Evolutionary conservation across 192 early-diverging fungal genomes (phyloP).

Genomic region (Entomortierella parvispora): DNA sequence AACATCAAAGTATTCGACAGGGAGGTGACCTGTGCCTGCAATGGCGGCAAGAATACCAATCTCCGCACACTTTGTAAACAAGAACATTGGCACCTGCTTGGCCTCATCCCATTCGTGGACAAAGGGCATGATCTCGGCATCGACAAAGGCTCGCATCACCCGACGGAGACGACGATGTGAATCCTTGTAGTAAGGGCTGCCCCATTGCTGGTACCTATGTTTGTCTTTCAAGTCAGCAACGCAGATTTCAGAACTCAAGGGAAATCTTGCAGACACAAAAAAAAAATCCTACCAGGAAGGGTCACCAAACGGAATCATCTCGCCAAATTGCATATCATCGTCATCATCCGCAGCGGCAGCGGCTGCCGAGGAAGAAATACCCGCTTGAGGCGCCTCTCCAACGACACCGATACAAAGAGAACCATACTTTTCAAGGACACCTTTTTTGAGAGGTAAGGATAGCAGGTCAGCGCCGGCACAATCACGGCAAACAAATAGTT

Average conservation of each 20-base stretch:
- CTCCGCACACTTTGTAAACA: constrained; percentile 78
- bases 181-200: constrained; percentile 85
- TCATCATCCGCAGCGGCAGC: constrained; percentile 37
- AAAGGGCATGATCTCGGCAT: constrained; percentile 80
- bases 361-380: constrained; percentile 19
- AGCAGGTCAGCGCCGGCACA: background rate
- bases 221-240: no score
- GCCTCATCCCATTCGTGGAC: constrained; percentile 87
- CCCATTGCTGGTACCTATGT: constrained; percentile 62
- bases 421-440: constrained; percentile 71
- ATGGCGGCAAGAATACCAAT: constrained; percentile 75
- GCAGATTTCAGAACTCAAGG: background rate
- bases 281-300: constrained; percentile 69
- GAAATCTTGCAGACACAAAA: background rate
- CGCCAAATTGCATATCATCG: constrained; percentile 73
- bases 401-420: constrained; percentile 73
- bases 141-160: constrained; percentile 75
- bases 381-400: constrained; percentile 53
- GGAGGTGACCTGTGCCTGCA: constrained; percentile 32
- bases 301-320: constrained; percentile 81
- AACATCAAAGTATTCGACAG: constrained; percentile 40
- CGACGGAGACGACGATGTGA: constrained; percentile 72
- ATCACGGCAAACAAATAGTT: no score
- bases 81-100: constrained; percentile 73
- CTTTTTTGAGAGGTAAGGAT: constrained; percentile 1